phyloP scores from a whole-genome alignment of 495 filamentous ascomycete genomes.

The Venustampulla echinocandica region DNA sequence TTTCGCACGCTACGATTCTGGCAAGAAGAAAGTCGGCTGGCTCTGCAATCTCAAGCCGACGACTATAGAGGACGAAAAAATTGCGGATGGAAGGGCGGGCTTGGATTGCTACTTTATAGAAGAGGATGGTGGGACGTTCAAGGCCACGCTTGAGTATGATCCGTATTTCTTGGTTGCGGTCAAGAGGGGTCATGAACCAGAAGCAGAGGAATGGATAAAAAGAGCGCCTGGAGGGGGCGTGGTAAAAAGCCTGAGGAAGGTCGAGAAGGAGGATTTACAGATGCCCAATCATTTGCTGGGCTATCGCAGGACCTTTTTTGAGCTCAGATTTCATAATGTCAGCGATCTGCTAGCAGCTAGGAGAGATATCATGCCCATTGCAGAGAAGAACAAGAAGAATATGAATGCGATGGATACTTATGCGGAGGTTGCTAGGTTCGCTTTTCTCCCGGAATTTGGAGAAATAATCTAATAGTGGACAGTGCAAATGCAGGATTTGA shows the following conservation, averaged over 20 bases:
- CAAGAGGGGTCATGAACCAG: slow-evolving; percentile 76
- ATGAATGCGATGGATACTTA: slow-evolving; percentile 97
- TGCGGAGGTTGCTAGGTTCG: slow-evolving; percentile 85
- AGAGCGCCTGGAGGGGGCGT: slow-evolving; percentile 73
- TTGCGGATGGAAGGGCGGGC: slow-evolving; percentile 58
- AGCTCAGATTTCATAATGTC: slow-evolving; percentile 82
- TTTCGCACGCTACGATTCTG: slow-evolving; percentile 85
- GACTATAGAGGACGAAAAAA: slow-evolving; percentile 72
- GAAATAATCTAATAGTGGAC: slow-evolving; percentile 15
- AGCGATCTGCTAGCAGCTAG: slow-evolving; percentile 73
- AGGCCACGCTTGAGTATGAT: slow-evolving; percentile 91
- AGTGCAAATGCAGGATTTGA: slow-evolving; percentile 86
- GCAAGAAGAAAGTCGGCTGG: slow-evolving; percentile 81
- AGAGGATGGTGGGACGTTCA: slow-evolving; percentile 88
- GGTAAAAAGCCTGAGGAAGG: slow-evolving; percentile 63
- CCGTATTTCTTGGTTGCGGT: slow-evolving; percentile 93
- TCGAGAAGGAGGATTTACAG: slow-evolving; percentile 88
- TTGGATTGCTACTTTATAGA: slow-evolving; percentile 98
- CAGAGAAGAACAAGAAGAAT: slow-evolving; percentile 92
- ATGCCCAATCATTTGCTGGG: slow-evolving; percentile 96
- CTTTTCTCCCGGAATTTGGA: slow-evolving; percentile 10
- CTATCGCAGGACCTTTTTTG: slow-evolving; percentile 76
- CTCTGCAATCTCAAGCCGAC: slow-evolving; percentile 92
- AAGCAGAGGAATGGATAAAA: slow-evolving; percentile 93
- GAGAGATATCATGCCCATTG: slow-evolving; percentile 77